Base-by-base conservation (phyloP, 208 protist genomes). In the Phytomonas sp. region DNA sequence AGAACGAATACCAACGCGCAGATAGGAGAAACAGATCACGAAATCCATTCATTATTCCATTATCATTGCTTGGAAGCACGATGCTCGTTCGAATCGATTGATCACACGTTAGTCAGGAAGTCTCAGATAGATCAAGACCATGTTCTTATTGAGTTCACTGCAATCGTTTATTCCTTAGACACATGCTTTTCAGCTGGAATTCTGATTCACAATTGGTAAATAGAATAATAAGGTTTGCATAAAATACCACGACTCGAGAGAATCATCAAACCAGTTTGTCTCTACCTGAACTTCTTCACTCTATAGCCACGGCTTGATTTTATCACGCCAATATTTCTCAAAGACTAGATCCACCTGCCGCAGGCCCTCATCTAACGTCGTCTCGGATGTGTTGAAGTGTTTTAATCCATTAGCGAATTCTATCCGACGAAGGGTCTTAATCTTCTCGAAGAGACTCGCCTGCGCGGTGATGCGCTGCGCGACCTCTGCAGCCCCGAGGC, bases 351-450 rank as follows among this genome's bases (percentile, higher is more conserved):
- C 81, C 26, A 84, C 75, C 31, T 80, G 63, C 66, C 66, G 68
- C 29, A 94, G 64, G 0, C 88, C 88, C 33, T 78, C 76, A 56
- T 68, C 76, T 28, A 87, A 61, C 5, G 75, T 79, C 43, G 78
- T 74, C 31, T 75, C 40, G 4, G 80, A 82, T 15, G 85, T 94
- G 65, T 94, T 82, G 46, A 94, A 87, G 8, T 73, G 66, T n/a
- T 70, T 28, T 5, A 91, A 56, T 11, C 70, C 72, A 0, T 80
- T 80, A 33, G 73, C 76, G 20, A 73, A 75, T 17, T 76, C 71
- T 36, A 78, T 32, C 46, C 70, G 68, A 3, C 51, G 46, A 30
- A 94, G 73, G 20, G 71, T 61, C 5, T 40, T 40, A 43, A 82
- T 43, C 37, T 81, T 83, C 51, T 74, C 68, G 11, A 61, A 60